Conservation (phyloP, 441 rosid genomes). For the Melastoma candidum region DNA sequence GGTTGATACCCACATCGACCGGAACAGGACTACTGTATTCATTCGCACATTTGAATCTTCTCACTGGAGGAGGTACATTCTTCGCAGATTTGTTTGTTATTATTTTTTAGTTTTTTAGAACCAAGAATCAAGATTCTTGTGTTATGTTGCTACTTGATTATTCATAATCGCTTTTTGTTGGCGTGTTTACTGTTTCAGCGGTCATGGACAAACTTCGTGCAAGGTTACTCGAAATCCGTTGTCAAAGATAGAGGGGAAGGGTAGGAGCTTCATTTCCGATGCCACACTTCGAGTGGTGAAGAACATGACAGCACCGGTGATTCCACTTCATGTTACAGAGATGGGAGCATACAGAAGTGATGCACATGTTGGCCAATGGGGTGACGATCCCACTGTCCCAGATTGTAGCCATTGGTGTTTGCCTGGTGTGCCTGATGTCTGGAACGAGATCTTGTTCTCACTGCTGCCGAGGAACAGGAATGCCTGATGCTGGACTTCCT, state of each 20-base stretch:
- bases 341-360: conserved; percentile 60
- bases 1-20: conserved; percentile 41
- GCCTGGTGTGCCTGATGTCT: conserved; percentile 57
- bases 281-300: conserved; percentile 27
- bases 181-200: conserved; percentile 17
- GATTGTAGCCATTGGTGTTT: conserved; percentile 72
- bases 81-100: not conserved
- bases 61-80: conserved; percentile 34
- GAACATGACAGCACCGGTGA: conserved; percentile 30
- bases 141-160: no score
- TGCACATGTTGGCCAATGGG: conserved; percentile 55
- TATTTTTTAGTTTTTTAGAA: no score
- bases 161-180: no score
- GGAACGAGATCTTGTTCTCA: conserved; percentile 48
- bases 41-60: conserved; percentile 45
- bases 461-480: conserved; percentile 18
- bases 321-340: conserved; percentile 44
- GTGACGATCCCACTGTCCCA: conserved; percentile 47
- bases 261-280: conserved; percentile 33
- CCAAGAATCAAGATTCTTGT: no score
- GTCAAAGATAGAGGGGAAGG: conserved; percentile 30
- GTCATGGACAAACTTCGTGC: conserved; percentile 34
- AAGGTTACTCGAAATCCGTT: conserved; percentile 45
- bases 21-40: conserved; percentile 48
- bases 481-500: no score